phyloP scores from a whole-genome alignment of 495 filamentous ascomycete genomes.

The Podospora pseudocomata region DNA sequence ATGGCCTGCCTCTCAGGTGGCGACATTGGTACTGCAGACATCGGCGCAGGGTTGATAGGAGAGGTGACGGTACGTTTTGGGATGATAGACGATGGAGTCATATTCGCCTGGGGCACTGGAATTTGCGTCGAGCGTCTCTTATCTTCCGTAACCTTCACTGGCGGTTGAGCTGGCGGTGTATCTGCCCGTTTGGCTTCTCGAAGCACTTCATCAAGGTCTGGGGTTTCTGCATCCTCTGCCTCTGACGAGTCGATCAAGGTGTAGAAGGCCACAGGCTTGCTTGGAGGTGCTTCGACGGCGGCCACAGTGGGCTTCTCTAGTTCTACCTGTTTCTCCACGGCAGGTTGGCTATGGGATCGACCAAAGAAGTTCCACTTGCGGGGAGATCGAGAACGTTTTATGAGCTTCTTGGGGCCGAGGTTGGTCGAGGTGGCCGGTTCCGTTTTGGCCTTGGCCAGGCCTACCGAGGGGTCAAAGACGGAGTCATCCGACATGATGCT shows the following conservation, averaged over 20 bases:
- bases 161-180: constrained; percentile 10
- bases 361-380: constrained; percentile 84
- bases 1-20: not conserved
- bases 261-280: constrained; percentile 66
- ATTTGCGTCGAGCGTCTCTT: constrained; percentile 13
- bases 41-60: not conserved
- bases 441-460: constrained; percentile 18
- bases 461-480: constrained; percentile 28
- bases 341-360: constrained; percentile 57
- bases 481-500: constrained; percentile 54
- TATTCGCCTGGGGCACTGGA: not conserved
- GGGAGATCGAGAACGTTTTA: constrained; percentile 57
- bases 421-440: constrained; percentile 12
- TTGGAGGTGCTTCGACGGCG: constrained; percentile 39
- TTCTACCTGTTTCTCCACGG: constrained; percentile 35
- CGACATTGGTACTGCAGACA: not conserved
- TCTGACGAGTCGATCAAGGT: constrained; percentile 74
- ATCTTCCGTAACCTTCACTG: not conserved
- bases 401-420: constrained; percentile 45
- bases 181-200: constrained; percentile 49
- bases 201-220: constrained; percentile 64
- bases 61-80: not conserved
- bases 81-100: not conserved
- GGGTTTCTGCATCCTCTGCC: constrained; percentile 55
- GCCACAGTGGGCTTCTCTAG: constrained; percentile 41